Percentiles rank a stretch among this genome's conserved stretches.
phyloP scores from a whole-genome alignment of 2,329 filamentous ascomycete genomes.

The Ophiocordyceps unilateralis region DNA sequence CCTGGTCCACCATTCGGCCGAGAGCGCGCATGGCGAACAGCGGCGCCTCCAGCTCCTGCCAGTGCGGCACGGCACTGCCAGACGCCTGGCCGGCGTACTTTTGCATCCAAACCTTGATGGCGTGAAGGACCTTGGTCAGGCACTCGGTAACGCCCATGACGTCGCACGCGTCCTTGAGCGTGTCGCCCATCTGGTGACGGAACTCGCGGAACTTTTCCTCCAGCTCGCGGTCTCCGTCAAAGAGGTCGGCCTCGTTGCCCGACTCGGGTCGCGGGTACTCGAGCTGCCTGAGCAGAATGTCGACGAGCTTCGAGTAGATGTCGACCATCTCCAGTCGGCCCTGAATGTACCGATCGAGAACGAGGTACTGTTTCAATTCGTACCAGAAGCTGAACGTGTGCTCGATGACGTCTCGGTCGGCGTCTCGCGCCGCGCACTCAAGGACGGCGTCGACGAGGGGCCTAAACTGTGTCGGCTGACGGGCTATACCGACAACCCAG shows the following conservation, averaged over 20 bases:
- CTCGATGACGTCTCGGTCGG: slow-evolving; percentile 78
- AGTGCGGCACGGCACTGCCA: slow-evolving; percentile 65
- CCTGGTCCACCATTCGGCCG: slow-evolving; percentile 84
- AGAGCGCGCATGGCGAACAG: slow-evolving; percentile 91
- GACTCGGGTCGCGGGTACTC: slow-evolving; percentile 68
- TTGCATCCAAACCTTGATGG: slow-evolving; percentile 78
- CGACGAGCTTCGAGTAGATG: slow-evolving; percentile 76
- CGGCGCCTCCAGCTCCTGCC: slow-evolving; percentile 91
- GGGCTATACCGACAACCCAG: slow-evolving; percentile 83
- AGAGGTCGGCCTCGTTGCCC: slow-evolving; percentile 63
- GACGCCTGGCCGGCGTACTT: slow-evolving; percentile 63
- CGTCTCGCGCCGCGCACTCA: slow-evolving; percentile 79
- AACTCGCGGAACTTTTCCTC: slow-evolving; percentile 97
- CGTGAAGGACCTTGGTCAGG: slow-evolving; percentile 68
- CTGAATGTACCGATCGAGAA: slow-evolving; percentile 74
- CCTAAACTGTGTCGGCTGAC: slow-evolving; percentile 66
- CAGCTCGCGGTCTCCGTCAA: slow-evolving; percentile 86
- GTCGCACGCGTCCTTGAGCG: slow-evolving; percentile 90
- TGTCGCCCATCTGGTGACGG: slow-evolving; percentile 92
- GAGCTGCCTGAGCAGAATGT: slow-evolving; percentile 80
- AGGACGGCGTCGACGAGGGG: slow-evolving; percentile 76
- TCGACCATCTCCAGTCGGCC: slow-evolving; percentile 62
- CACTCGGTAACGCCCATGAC: slow-evolving; percentile 90
- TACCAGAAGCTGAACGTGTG: slow-evolving; percentile 98
- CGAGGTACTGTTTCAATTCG: slow-evolving; percentile 91